Percentiles rank a stretch among this genome's conserved stretches.
phyloP scores from a whole-genome alignment of 2,329 filamentous ascomycete species.

The Teratosphaeria zuluensis region DNA sequence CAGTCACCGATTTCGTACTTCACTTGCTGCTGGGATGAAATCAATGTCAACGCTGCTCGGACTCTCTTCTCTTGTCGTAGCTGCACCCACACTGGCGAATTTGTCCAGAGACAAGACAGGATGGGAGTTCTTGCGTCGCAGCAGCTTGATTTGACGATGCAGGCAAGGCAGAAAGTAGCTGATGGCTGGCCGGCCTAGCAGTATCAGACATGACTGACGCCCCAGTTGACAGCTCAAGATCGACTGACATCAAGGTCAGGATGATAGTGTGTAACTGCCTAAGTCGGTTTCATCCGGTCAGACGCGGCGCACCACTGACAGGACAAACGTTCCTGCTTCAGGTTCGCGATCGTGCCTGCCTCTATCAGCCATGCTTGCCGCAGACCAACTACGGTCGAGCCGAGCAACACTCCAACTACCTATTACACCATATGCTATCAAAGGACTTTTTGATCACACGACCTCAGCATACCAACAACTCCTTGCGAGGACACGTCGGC shows the following conservation, averaged over 20 bases:
- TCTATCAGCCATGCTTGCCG: background rate
- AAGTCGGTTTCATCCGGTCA: too few species aligned
- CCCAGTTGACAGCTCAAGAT: background rate
- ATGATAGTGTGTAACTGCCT: too few species aligned
- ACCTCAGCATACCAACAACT: background rate
- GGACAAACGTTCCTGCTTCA: background rate
- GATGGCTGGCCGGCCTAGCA: background rate
- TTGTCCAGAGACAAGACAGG: too few species aligned
- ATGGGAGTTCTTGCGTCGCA: too few species aligned
- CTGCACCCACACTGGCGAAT: too few species aligned
- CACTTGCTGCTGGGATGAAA: too few species aligned
- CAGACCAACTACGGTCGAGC: background rate
- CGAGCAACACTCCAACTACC: background rate
- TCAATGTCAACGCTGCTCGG: too few species aligned
- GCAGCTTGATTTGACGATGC: background rate
- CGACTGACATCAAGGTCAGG: background rate
- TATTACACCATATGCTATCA: background rate
- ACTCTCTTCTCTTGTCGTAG: too few species aligned
- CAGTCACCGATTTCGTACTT: too few species aligned
- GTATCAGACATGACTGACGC: background rate
- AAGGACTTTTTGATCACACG: background rate
- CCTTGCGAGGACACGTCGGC: background rate
- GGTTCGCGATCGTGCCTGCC: background rate
- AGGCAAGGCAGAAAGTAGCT: background rate
- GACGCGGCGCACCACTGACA: too few species aligned